These are phyloP conservation scores for Kazachstania martiniae DNA, from an alignment of 805 yeast species.

Conservation along the genomic window DNA sequence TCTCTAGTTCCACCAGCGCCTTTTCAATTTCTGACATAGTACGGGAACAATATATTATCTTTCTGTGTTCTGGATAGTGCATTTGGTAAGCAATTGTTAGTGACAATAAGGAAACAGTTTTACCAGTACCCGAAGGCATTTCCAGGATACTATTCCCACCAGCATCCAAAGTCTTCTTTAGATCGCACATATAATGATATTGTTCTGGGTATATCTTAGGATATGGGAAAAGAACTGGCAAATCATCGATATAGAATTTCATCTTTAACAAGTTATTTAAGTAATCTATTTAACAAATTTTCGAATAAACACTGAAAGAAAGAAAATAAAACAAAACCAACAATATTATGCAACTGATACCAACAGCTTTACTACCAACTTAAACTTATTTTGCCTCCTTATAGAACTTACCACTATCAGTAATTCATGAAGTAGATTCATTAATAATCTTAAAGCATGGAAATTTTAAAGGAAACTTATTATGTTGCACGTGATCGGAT, in stretches of 20 bases:
- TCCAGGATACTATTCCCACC: conserved; percentile 95
- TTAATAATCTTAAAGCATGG: too few relatives aligned
- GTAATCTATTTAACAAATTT: too few relatives aligned
- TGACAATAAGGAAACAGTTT: conserved; percentile 84
- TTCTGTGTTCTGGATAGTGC: conserved; percentile 83
- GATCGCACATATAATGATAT: conserved; percentile 94
- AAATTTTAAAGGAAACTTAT: too few relatives aligned
- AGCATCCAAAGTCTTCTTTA: conserved; percentile 84
- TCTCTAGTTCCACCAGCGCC: conserved; percentile 83
- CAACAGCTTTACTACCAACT: too few relatives aligned
- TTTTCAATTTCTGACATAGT: conserved; percentile 99
- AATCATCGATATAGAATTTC: conserved; percentile 87
- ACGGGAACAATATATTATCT: conserved; percentile 95
- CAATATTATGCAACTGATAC: too few relatives aligned
- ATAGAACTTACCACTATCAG: too few relatives aligned
- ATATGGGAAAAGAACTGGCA: conserved; percentile 92
- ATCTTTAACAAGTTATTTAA: conserved; percentile 6
- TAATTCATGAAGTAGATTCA: too few relatives aligned
- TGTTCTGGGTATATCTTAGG: conserved; percentile 97
- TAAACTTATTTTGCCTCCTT: too few relatives aligned
- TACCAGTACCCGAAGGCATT: conserved; percentile 99
- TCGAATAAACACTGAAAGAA: too few relatives aligned
- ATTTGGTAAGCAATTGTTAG: conserved; percentile 91
- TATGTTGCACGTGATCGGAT: too few relatives aligned
- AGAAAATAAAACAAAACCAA: too few relatives aligned